Evolutionary conservation across 768 basidiomycete species (phyloP).

Genomic region (Podaxis carcinomalis): DNA sequence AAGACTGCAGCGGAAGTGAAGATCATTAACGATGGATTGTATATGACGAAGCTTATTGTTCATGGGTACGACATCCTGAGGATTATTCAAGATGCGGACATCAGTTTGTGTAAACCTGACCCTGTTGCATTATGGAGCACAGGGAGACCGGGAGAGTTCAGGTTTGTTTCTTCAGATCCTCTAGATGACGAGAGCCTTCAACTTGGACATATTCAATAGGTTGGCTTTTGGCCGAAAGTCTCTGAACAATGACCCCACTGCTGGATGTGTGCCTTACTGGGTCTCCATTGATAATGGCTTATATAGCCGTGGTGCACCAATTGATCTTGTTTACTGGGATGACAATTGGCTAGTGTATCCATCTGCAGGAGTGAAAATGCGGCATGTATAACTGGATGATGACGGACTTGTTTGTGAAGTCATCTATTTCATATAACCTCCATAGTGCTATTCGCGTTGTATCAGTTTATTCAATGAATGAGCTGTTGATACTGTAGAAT

Average conservation of each 20-base stretch:
- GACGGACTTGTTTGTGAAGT: background rate
- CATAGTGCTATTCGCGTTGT: background rate
- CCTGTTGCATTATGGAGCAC: conserved; percentile 33
- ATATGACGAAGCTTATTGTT: conserved; percentile 27
- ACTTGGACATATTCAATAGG: conserved; percentile 8
- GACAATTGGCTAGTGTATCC: conserved; percentile 29
- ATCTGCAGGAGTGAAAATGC: conserved; percentile 27
- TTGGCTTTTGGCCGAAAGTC: conserved; percentile 25
- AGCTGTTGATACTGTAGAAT: background rate
- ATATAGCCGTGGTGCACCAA: conserved; percentile 25
- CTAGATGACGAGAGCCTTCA: background rate
- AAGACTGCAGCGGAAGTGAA: conserved; percentile 21
- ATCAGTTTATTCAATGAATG: background rate
- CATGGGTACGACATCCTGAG: conserved; percentile 30
- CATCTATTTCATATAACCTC: background rate
- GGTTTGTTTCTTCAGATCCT: conserved; percentile 16
- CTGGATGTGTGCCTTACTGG: conserved; percentile 35
- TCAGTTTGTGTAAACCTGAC: conserved; percentile 5
- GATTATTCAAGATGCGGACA: conserved; percentile 22
- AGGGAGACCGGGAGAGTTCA: conserved; percentile 33
- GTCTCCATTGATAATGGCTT: conserved; percentile 23
- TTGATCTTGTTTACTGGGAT: conserved; percentile 33
- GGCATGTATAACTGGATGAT: background rate
- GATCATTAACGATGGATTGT: conserved; percentile 26
- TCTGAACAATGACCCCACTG: conserved; percentile 21